These are phyloP conservation scores for Venturia asperata DNA, from an alignment of 2,329 filamentous ascomycete genomes.

Conservation along the genomic window DNA sequence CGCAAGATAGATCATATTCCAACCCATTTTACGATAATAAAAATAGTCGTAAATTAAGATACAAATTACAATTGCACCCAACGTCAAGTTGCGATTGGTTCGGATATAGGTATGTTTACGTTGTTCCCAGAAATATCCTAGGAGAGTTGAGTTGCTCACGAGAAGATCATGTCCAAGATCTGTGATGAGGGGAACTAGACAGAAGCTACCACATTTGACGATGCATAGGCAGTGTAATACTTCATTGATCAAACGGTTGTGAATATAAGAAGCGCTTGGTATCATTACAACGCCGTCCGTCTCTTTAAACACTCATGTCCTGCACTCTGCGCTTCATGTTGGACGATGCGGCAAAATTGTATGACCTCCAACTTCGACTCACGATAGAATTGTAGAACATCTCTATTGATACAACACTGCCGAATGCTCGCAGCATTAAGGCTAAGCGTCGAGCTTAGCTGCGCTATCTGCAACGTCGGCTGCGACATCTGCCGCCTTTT, in stretches of 20 bases:
- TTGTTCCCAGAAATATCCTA: no score
- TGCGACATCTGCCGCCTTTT: conserved; percentile 36
- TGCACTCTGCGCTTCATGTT: background rate
- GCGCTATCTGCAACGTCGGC: conserved; percentile 25
- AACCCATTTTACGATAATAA: no score
- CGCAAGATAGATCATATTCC: no score
- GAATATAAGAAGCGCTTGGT: background rate
- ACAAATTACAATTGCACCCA: no score
- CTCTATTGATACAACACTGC: background rate
- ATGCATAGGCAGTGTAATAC: background rate
- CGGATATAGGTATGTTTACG: no score
- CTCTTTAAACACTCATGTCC: background rate
- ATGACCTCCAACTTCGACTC: background rate
- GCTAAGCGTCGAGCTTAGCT: conserved; percentile 13
- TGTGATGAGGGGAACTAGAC: no score
- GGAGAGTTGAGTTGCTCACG: no score
- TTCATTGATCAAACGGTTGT: background rate
- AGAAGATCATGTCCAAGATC: no score
- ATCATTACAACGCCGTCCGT: background rate
- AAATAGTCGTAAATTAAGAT: no score
- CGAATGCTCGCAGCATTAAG: background rate
- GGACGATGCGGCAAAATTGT: background rate
- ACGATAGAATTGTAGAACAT: background rate
- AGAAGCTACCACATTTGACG: no score
- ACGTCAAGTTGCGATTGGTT: no score